Evolutionary conservation across 257 asterid species (phyloP), one percentile per base, ranked within the genome.

Genomic region (Mitragyna speciosa): DNA sequence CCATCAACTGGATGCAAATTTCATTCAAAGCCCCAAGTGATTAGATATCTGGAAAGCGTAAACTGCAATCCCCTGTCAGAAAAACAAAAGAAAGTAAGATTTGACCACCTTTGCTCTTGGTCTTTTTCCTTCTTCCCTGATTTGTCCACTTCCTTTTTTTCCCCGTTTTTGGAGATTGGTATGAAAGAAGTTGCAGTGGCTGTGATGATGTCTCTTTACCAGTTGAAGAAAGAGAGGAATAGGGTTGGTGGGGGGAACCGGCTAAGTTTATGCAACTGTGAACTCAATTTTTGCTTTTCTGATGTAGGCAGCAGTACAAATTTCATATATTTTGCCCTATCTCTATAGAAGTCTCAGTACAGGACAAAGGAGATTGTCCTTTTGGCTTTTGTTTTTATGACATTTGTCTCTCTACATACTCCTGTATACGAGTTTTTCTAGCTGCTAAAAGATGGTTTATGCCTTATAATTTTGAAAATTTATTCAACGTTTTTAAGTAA

Each of bases 11-110:
- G 91, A 73, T 80, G 26, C 84, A 90, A 77, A 84, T 88, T 87
- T 77, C 88, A 89, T 84, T 90, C 97, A 26, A 88, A 84, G 87
- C 82, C 85, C 69, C 80, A 88, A 73, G 92, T 90, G 58, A 43
- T 80, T 65, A 82, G 76, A 85, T 88, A 90, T 80, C 80, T 93
- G 83, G 76, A 79, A 70, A 56, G 82, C 77, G 17, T 78, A 74
- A 81, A 47, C 48, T 73, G 58, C 75, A 74, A 82, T 79, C 71
- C 71, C 39, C 2, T 24, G 7, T 30, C 73, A 24, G 76, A 78
- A 43, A 72, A 64, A 81, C 84, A 83, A 78, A 84, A 79, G 47
- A 58, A 76, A 65, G 80, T 76, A 19, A 64, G 80, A 51, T n/a
- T n/a, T 59, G 31, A 26, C 41, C 9, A 6, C 7, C 72, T 26